A percentile compares a stretch with the other conserved stretches of the same genome.
Evolutionary conservation across 2,329 filamentous ascomycete species (phyloP).

Genomic region (Phyllosticta ampelicida): DNA sequence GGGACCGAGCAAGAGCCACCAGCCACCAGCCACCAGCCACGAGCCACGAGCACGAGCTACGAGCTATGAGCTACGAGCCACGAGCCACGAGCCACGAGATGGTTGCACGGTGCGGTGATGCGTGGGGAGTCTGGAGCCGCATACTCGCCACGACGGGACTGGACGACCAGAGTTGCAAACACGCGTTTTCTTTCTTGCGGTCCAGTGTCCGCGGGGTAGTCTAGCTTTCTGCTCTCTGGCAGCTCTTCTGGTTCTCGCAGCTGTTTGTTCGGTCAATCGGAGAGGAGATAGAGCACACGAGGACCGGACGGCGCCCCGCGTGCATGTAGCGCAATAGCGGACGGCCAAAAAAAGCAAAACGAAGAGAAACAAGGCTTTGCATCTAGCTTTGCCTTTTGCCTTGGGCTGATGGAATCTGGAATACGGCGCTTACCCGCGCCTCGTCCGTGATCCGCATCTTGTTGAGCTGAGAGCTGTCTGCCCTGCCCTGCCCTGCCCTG

Average conservation of each 20-base stretch:
- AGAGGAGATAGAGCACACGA: neutral
- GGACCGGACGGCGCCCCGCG: neutral
- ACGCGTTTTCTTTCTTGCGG: neutral
- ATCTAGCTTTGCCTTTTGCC: neutral
- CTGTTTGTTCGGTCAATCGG: neutral
- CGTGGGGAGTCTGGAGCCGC: neutral
- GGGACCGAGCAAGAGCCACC: neutral
- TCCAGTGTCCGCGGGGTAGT: neutral
- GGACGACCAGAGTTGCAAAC: neutral
- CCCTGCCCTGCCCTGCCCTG: no score
- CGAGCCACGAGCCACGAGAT: neutral
- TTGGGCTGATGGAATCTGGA: no score
- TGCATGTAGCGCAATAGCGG: neutral
- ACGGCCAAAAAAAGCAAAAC: neutral
- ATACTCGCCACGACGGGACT: neutral
- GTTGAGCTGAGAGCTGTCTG: no score
- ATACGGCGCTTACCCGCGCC: no score
- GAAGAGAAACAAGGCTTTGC: neutral
- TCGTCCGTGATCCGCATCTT: no score
- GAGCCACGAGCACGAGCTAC: neutral
- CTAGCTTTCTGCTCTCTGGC: neutral
- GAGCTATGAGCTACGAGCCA: no score
- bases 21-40: neutral
- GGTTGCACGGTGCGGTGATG: neutral
- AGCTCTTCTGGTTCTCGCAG: neutral